Conservation (phyloP, 192 early-diverging fungal species). For the Kappamyces sp. region DNA sequence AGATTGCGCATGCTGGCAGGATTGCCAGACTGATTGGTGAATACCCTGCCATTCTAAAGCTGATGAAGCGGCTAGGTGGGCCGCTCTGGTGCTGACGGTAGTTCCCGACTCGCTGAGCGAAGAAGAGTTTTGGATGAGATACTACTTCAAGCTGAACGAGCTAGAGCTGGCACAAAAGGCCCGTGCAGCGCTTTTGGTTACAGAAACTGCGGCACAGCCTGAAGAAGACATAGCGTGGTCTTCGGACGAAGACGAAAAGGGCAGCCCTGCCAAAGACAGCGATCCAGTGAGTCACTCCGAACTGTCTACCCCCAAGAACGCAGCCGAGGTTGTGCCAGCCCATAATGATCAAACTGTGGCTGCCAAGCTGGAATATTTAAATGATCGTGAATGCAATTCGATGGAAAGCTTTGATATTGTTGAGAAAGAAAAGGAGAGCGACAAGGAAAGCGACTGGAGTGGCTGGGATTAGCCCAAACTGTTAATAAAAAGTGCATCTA, state of each 20-base stretch:
- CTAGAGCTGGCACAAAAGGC: slow-evolving; percentile 10
- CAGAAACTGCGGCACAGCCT: not conserved
- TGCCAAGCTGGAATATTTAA: too few species aligned
- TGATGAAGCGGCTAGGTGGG: slow-evolving; percentile 5
- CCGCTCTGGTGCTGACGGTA: not conserved
- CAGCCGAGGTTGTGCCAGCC: not conserved
- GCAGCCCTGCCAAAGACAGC: not conserved
- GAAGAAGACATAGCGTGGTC: slow-evolving; percentile 11
- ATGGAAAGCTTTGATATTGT: slow-evolving; percentile 12
- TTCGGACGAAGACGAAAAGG: slow-evolving; percentile 3
- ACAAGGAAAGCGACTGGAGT: slow-evolving; percentile 9
- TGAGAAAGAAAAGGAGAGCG: not conserved
- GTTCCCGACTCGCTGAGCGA: slow-evolving; percentile 5
- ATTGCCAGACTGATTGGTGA: slow-evolving; percentile 3
- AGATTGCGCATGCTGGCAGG: slow-evolving; percentile 15
- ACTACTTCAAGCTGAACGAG: slow-evolving; percentile 10
- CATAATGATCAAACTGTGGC: not conserved
- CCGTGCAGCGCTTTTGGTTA: not conserved
- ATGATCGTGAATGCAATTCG: too few species aligned
- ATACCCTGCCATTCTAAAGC: slow-evolving; percentile 9
- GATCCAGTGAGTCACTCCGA: not conserved
- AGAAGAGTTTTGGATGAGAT: slow-evolving; percentile 15
- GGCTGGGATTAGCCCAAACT: slow-evolving; percentile 11
- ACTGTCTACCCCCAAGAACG: not conserved
- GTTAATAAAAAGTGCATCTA: not conserved